Evolutionary conservation across 805 yeast genomes (phyloP), one percentile per base, ranked within the genome.

Genomic region (Pichia nanzhaoensis): DNA sequence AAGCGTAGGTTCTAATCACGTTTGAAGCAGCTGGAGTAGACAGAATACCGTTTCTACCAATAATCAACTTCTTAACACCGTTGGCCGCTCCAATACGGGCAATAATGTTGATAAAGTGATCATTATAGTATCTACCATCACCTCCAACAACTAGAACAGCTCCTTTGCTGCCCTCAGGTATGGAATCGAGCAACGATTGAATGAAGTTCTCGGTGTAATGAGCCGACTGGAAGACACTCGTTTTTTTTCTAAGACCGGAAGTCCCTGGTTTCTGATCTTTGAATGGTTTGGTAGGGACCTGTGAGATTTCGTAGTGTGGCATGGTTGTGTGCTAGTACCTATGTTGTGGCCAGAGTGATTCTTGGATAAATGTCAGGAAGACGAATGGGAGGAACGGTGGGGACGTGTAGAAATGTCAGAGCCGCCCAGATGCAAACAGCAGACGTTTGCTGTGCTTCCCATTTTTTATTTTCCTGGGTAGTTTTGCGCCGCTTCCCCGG

Each of bases 1-100:
- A 41, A 24, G 61, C 59, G 52, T 71, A 72, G 49, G 80, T 77
- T 65, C 99, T 78, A 56, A 91, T 93, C 46, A 93, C 70, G 61
- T 89, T 87, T n/a, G 96, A 86, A 18, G 96, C 91, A 16, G 98
- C 97, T 1, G 98, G 99, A 4, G 99, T 93, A 18, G 96, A 86
- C 43, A 93, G 71, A 47, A 93, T 73, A 18, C 97, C 97, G 57
- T 84, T 59, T 57, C 87, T 86, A 50, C 99, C 99, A 51, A 91
- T 72, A 53, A 91, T 82, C 57, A 91, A 69, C 63, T 87, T 86
- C 56, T 69, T 72, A 45, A 90, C 95, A 32, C 95, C 95, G 61
- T 91, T 91, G 39, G 91, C 99, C 28, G 95, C 95, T 49, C 86
- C 83, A 44, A 91, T 86, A 54, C 79, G 68, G 31, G 87, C 84